phyloP scores from a whole-genome alignment of 352 stramenopile species.

The Pythium dissimile region DNA sequence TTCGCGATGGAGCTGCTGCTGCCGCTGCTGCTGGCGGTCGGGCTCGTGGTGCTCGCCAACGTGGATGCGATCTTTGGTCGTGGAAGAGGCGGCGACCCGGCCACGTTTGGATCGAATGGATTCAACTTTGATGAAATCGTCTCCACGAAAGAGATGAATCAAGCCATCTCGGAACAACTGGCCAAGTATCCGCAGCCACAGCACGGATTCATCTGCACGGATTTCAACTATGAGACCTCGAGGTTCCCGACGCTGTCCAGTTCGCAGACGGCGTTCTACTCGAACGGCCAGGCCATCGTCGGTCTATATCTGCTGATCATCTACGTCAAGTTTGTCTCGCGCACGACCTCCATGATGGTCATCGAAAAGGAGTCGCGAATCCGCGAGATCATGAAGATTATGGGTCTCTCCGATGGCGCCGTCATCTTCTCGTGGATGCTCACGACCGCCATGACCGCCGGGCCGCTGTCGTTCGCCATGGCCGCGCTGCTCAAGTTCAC shows the following conservation, averaged over 20 bases:
- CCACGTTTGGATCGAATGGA: no score
- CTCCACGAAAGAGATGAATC: slow-evolving; percentile 5
- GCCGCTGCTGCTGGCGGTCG: slow-evolving; percentile 43
- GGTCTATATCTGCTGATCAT: slow-evolving; percentile 81
- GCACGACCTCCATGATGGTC: slow-evolving; percentile 85
- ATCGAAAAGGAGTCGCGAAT: slow-evolving; percentile 90
- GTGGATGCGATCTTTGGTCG: slow-evolving; percentile 46
- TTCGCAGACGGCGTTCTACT: slow-evolving; percentile 61
- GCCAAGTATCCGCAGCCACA: neutral
- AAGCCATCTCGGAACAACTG: slow-evolving; percentile 10
- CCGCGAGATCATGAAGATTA: slow-evolving; percentile 92
- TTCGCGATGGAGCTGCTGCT: slow-evolving; percentile 62
- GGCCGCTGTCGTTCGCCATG: slow-evolving; percentile 18
- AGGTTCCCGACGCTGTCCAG: slow-evolving; percentile 34
- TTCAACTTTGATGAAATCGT: no score
- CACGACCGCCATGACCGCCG: slow-evolving; percentile 8
- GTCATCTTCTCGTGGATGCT: slow-evolving; percentile 76
- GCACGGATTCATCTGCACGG: slow-evolving; percentile 32
- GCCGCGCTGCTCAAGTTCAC: slow-evolving; percentile 37
- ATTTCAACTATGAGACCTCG: slow-evolving; percentile 17
- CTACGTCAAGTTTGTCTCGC: slow-evolving; percentile 88
- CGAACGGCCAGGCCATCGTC: slow-evolving; percentile 36
- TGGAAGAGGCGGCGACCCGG: no score
- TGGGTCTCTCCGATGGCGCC: slow-evolving; percentile 79
- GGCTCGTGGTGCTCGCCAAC: slow-evolving; percentile 60